Evolutionary conservation across 257 asterid species (phyloP), one percentile per base, ranked within the genome.

Genomic region (Fraxinus cuspidata): DNA sequence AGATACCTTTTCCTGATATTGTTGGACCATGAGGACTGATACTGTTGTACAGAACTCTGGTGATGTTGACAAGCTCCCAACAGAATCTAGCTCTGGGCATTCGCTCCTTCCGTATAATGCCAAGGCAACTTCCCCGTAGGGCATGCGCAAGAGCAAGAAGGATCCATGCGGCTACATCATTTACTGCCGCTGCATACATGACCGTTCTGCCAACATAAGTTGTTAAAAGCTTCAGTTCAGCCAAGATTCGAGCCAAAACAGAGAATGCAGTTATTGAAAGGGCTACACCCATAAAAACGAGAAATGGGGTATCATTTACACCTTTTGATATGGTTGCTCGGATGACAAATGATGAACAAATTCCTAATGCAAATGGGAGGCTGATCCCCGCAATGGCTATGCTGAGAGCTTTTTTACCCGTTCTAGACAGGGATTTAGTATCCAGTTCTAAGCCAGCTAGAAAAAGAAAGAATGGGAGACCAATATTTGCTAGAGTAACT

Each of bases 321-420:
- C 84, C 94, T 38, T 86, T 5, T 32, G 90, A 78, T 21, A 91
- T 81, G 3, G 97, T 90, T 49, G 63, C 76, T 3, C 85, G 75
- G 49, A 93, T 87, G 2, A 67, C 89, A 71, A 85, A 88, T 0
- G 98, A 92, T 38, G 96, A 81, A 73, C 96, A 96, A 6, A 93
- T 89, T 49, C 98, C 98, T 74, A 93, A 78, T 0, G 85, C 84
- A 27, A 93, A 93, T 0, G 98, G 97, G 63, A 91, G 38, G 31
- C 82, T 74, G 40, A 93, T 91, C 72, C 98, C 98, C 0, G 98
- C 94, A 0, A 93, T 69, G 32, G 97, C 98, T 31, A 93, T 92
- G 82, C 82, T 28, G 25, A 93, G 40, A 2, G 94, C 98, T 28
- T 75, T 89, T 65, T 81, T 88, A 37, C 97, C 97, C 0, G 98